Evolutionary conservation across 2,329 filamentous ascomycete species (phyloP), one percentile per base, ranked within the genome.

Genomic region (Cladophialophora carrionii): DNA sequence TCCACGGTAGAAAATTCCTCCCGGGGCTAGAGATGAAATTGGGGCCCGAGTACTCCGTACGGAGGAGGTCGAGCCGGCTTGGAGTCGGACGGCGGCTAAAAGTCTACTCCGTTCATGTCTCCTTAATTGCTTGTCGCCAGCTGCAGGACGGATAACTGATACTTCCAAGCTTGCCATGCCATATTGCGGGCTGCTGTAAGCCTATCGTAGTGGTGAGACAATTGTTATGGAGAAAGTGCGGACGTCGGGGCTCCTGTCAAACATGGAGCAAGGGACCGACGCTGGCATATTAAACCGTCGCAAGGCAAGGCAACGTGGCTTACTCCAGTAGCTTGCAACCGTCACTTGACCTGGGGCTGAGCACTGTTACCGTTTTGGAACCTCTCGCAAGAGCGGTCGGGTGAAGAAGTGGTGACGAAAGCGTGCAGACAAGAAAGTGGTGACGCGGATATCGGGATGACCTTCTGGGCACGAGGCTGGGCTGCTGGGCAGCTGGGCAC

Each of bases 391-490:
- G 22, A 14, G 31, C 26, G 43, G 14, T 26, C 10, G 20, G 5
- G 14, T 26, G 22, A 51, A 17, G 48, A 51, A 26, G 24, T 51
- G 48, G 48, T 48, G 43, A 46, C 26, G 43, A 51, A 31, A 48
- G 26, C 12, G n/a, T 17, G 22, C 14, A 49, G 43, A 24, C 17
- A 49, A 49, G 48, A 32, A 34, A 49, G 55, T 53, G 54, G 54
- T 63, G 61, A 63, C 61, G 61, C 37, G 48, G 55, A 63, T 34
- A 20, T 59, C 17, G 61, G 52, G 54, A 9, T 41, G 49, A 31
- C 8, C 9, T 56, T 32, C 60, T 63, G 48, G 56, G 57, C 62
- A 64, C 62, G 57, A 55, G 41, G 57, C 62, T 64, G 49, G 62
- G 37, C 17, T 7, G 4, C 7, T 43, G 37, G 17, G n/a, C 37